A percentile compares a stretch with the other conserved stretches of the same genome.
Evolutionary conservation across 176 grass and related monocot species (phyloP).

Genomic region (Puccinellia tenuiflora): DNA sequence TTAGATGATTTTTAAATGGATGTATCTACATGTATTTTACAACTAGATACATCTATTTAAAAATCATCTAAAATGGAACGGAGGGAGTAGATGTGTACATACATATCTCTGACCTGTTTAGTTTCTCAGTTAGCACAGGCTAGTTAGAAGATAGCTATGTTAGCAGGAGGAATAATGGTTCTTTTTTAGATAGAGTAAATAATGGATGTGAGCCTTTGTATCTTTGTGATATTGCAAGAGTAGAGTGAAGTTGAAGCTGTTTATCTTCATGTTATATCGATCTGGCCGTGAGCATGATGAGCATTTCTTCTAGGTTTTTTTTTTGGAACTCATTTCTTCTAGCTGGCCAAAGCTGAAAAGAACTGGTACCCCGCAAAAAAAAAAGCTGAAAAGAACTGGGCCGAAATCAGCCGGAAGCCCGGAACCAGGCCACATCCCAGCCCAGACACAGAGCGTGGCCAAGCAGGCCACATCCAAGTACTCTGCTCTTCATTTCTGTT

Average conservation of each 20-base stretch:
- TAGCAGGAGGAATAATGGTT: background rate
- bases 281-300: background rate
- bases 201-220: background rate
- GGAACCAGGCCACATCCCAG: background rate
- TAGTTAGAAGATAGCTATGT: background rate
- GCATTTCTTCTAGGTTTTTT: too few relatives aligned
- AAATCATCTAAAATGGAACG: too few relatives aligned
- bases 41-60: too few relatives aligned
- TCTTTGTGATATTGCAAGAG: background rate
- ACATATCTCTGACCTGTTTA: background rate
- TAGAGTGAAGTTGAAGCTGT: background rate
- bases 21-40: too few relatives aligned
- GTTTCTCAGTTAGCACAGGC: background rate
- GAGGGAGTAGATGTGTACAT: background rate
- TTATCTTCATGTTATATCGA: background rate
- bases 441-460: background rate
- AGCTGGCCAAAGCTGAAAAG: too few relatives aligned
- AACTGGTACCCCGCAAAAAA: background rate
- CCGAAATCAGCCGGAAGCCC: too few relatives aligned
- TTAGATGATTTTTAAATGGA: too few relatives aligned
- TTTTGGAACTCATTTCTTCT: too few relatives aligned
- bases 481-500: too few relatives aligned
- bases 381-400: background rate
- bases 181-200: background rate
- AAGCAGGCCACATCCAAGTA: background rate